Conservation (phyloP, 805 yeast genomes). For the Metschnikowia hibisci region DNA sequence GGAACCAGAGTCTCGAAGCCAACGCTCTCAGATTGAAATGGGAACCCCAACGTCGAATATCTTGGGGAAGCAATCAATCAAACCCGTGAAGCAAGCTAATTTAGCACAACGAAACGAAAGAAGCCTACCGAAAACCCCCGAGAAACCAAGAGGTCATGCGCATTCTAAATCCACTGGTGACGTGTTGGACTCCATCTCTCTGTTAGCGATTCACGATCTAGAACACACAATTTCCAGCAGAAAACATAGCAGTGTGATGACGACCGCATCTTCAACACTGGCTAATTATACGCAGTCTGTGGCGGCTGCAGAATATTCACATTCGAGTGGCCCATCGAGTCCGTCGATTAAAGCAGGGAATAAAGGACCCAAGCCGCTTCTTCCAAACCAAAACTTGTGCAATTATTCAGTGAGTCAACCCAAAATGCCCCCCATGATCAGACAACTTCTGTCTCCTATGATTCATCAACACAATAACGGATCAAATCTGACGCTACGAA, state of each 20-base stretch:
- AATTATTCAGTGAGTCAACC: slow-evolving; percentile 13
- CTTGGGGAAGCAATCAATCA: no score
- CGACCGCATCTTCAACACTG: slow-evolving; percentile 19
- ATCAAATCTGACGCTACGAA: slow-evolving; percentile 24
- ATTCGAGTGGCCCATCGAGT: slow-evolving; percentile 16
- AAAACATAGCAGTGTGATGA: slow-evolving; percentile 17
- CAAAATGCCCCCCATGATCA: slow-evolving; percentile 14
- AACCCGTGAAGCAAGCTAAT: no score
- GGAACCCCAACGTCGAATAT: no score
- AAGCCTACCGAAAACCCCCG: slow-evolving; percentile 5
- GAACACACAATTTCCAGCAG: slow-evolving; percentile 13
- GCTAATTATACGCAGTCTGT: slow-evolving; percentile 8
- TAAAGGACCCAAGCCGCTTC: slow-evolving; percentile 18
- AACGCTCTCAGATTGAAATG: no score
- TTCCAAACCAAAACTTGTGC: slow-evolving; percentile 17
- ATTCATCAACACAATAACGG: slow-evolving; percentile 18
- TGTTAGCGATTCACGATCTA: slow-evolving; percentile 15
- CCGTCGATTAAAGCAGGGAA: slow-evolving; percentile 14
- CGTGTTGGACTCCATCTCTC: slow-evolving; percentile 14
- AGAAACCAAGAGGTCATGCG: background rate
- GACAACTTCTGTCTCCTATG: slow-evolving; percentile 16
- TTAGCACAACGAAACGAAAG: background rate
- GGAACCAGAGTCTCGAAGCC: background rate
- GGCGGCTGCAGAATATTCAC: slow-evolving; percentile 8
- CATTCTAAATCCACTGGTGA: slow-evolving; percentile 16